phyloP scores from a whole-genome alignment of 2,329 filamentous ascomycete genomes.

The Coniochaeta hoffmannii region DNA sequence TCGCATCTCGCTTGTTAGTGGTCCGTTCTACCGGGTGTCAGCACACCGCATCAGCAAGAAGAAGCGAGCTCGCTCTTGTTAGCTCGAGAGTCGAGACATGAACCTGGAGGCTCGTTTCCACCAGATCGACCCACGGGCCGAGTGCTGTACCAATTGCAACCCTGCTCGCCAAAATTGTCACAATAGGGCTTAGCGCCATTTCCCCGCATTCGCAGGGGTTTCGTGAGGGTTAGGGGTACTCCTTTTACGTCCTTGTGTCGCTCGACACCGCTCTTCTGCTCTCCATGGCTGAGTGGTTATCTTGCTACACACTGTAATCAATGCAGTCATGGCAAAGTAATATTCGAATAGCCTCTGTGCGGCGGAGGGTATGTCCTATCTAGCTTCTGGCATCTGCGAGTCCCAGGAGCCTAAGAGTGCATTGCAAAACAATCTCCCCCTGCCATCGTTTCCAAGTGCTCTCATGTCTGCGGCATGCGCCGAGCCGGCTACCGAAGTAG shows the following conservation, averaged over 20 bases:
- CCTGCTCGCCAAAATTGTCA: slow-evolving; percentile 30
- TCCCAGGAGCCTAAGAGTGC: too few species aligned
- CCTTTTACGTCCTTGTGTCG: background rate
- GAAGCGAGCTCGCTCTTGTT: background rate
- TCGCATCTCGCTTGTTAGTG: background rate
- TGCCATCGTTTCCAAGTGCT: too few species aligned
- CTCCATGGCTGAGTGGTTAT: background rate
- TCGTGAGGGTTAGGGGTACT: background rate
- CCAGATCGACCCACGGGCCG: slow-evolving; percentile 4
- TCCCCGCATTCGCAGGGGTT: background rate
- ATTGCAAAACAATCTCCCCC: too few species aligned
- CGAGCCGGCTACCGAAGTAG: too few species aligned
- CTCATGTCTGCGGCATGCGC: too few species aligned
- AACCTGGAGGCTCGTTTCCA: background rate
- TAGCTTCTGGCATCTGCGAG: too few species aligned
- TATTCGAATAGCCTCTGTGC: too few species aligned
- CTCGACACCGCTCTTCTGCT: background rate
- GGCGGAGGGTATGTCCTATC: too few species aligned
- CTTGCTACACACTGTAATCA: too few species aligned
- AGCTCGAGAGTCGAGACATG: background rate
- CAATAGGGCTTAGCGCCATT: slow-evolving; percentile 26
- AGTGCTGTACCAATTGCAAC: background rate
- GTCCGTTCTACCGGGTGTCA: background rate
- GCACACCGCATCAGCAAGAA: background rate
- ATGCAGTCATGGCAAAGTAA: too few species aligned